Percentiles rank a stretch among this genome's conserved stretches.
Conservation (phyloP, 2,329 filamentous ascomycete genomes). For the Xylariomycetidae sp. region DNA sequence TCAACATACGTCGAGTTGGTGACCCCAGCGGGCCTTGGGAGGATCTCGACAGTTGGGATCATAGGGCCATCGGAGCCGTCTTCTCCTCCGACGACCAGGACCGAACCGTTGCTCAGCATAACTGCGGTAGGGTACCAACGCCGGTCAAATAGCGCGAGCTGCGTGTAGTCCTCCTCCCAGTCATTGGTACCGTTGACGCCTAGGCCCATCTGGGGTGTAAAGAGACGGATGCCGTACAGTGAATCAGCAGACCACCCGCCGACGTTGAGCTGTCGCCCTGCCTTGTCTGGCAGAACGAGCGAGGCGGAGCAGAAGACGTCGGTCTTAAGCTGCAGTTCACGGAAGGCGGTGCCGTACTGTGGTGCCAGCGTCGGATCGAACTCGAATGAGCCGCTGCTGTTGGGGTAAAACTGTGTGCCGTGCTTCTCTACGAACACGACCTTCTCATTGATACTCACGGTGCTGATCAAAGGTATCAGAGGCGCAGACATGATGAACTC, state of each 20-base stretch:
- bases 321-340: constrained; percentile 49
- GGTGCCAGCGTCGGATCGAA: constrained; percentile 44
- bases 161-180: constrained; percentile 48
- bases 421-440: constrained; percentile 51
- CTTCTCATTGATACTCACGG: constrained; percentile 47
- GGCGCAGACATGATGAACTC: constrained; percentile 49
- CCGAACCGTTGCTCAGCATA: constrained; percentile 52
- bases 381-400: constrained; percentile 55
- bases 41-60: constrained; percentile 49
- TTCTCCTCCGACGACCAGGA: constrained; percentile 50
- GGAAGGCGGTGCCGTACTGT: constrained; percentile 44
- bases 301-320: constrained; percentile 58
- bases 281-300: constrained; percentile 52
- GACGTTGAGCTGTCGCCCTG: constrained; percentile 53
- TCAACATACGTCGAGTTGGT: constrained; percentile 41
- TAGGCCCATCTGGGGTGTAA: constrained; percentile 48
- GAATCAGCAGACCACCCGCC: constrained; percentile 54
- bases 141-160: constrained; percentile 41
- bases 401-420: constrained; percentile 49
- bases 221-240: constrained; percentile 50
- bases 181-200: constrained; percentile 46
- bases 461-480: constrained; percentile 50
- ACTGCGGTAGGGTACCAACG: constrained; percentile 53
- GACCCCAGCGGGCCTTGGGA: constrained; percentile 38
- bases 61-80: constrained; percentile 46